Percentiles rank a stretch among this genome's conserved stretches.
These are phyloP conservation scores for Aegilops speltoides DNA, from an alignment of 176 grass and related monocot species.

Conservation along the genomic window DNA sequence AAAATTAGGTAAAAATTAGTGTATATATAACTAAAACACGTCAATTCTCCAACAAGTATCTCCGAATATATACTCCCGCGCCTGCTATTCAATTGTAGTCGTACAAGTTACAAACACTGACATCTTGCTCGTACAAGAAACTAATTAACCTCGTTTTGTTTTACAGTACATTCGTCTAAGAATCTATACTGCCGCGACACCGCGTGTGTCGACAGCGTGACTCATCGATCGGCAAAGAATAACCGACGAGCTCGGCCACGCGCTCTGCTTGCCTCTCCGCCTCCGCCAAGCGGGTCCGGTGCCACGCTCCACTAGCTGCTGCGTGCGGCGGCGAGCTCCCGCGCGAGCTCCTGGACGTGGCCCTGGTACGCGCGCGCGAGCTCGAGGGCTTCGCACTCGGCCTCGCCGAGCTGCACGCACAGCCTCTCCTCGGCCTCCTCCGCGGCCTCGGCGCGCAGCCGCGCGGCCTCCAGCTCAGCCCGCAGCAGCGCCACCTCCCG, in stretches of 20 bases:
- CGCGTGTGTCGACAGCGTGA: background rate
- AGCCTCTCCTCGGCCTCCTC: constrained; percentile 91
- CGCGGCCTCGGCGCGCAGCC: constrained; percentile 33
- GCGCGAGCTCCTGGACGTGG: constrained; percentile 47
- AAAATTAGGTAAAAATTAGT: too few relatives aligned
- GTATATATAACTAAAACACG: too few relatives aligned
- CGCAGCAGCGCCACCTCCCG: constrained; percentile 46
- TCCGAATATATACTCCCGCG: too few relatives aligned
- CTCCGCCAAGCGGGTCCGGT: too few relatives aligned
- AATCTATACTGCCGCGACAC: background rate
- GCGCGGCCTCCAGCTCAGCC: constrained; percentile 46
- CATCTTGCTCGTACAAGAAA: background rate
- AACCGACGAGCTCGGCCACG: too few relatives aligned
- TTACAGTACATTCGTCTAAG: background rate
- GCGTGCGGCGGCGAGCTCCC: constrained; percentile 43
- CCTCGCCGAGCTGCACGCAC: constrained; percentile 67
- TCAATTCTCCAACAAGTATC: too few relatives aligned
- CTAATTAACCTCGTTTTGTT: background rate
- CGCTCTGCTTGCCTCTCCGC: too few relatives aligned
- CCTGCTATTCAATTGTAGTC: too few relatives aligned
- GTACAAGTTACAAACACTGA: background rate
- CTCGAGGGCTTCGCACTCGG: constrained; percentile 66
- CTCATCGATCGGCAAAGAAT: background rate
- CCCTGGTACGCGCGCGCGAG: constrained; percentile 35
- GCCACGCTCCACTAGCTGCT: background rate